Conservation (phyloP, 345 rosid genomes). For the Dipteronia dyeriana region DNA sequence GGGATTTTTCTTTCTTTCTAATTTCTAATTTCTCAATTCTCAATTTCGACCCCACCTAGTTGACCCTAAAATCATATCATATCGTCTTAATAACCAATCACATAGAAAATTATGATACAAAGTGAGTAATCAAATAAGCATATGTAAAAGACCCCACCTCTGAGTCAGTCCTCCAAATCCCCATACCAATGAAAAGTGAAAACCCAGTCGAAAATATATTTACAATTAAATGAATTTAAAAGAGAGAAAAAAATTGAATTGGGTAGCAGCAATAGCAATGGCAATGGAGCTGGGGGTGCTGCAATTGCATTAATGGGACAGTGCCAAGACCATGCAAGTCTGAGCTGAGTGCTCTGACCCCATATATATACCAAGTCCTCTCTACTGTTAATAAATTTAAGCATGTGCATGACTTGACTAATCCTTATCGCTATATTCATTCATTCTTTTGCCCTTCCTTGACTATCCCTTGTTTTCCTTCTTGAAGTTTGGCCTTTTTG, state of each 20-base stretch:
- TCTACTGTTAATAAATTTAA: background rate
- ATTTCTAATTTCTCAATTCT: no score
- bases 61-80: no score
- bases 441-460: slow-evolving; percentile 17
- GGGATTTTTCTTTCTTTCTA: slow-evolving; percentile 17
- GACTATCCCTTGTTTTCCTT: slow-evolving; percentile 17
- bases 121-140: no score
- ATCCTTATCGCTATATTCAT: slow-evolving; percentile 24
- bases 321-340: slow-evolving; percentile 46
- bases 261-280: no score
- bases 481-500: slow-evolving; percentile 38
- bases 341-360: background rate
- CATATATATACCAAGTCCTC: background rate
- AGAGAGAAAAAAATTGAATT: background rate
- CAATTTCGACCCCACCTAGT: no score
- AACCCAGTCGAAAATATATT: no score
- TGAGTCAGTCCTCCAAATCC: no score
- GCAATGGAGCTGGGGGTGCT: background rate
- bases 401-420: slow-evolving; percentile 40
- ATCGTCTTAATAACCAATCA: no score
- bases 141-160: no score
- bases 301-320: slow-evolving; percentile 48
- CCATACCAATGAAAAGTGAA: no score
- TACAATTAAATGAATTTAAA: no score
- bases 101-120: no score